Evolutionary conservation across 805 yeast species (phyloP), one percentile per base, ranked within the genome.

Genomic region (Lipomyces chichibuensis): DNA sequence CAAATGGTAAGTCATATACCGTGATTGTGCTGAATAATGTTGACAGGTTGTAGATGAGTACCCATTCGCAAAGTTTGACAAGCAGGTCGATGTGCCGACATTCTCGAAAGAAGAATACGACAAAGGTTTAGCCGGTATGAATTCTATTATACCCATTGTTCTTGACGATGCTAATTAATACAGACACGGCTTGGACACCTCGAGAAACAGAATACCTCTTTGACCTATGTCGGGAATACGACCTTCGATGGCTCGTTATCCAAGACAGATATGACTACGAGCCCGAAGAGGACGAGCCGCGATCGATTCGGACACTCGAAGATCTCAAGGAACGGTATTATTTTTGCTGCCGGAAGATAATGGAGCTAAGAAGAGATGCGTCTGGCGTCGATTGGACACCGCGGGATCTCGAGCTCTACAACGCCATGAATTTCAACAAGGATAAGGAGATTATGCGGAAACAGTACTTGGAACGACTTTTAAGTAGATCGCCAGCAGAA

Each of bases 401-500:
- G 1, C 78, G 76, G 17, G 85, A 86, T 68, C 82, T 84, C 33
- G 82, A 85, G 63, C 76, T 92, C 53, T 82, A 89, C 23, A 88
- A 88, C 37, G 83, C 87, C 33, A 82, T 95, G 74, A 83, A 87
- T 25, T 95, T 84, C 75, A 87, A 91, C 52, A 88, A 87, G 72
- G 83, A 84, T 6, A 87, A 85, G 71, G 99, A 95, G 76, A 67
- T 84, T 25, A 91, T 88, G 72, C 84, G 99, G 69, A 95, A 95
- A 73, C 85, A 85, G 61, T 94, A 94, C 75, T 79, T 95, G 57
- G 88, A 88, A 72, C 85, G 91, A 68, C 80, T 95, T 51, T 81
- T 94, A 55, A 87, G 87, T 49, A 82, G 99, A 72, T 87, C 94
- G 2, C 98, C 99, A 0, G 96, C 98, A 0, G 99, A 95, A 76